Evolutionary conservation across 805 yeast species (phyloP), one percentile per base, ranked within the genome.

Genomic region (Clavispora santaluciae): DNA sequence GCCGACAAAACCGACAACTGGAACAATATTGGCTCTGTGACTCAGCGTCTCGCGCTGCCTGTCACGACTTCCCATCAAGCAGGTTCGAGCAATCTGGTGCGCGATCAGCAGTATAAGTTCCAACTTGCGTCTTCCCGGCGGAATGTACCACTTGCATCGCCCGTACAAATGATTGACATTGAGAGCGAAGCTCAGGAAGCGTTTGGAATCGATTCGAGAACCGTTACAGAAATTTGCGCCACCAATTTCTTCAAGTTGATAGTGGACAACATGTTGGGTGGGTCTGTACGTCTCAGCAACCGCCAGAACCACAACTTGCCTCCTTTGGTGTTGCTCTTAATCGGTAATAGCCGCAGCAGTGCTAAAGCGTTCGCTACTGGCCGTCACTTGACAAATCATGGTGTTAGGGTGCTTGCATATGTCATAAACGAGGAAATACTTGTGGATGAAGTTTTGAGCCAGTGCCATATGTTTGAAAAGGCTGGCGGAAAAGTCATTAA

Each of bases 321-420:
- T 7, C 96, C 96, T 2, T 63, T 87, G 40, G 82, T 86, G 3
- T 66, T 88, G 11, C 63, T 83, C 1, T 66, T 88, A 21, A 78
- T 78, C 3, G 93, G 95, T n/a, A 83, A 83, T 51, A 80, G 81
- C 41, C 68, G 82, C 41, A 73, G 91, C 17, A 95, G 95, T 17
- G 73, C 81, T 5, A 68, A 87, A 42, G 89, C 90, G 0, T 63
- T 87, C 40, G 86, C 89, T 0, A 72, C 90, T 0, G 95, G 89
- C 0, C 76, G 95, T 46, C 89, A 84, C 50, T 70, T 90, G 39
- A 65, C 82, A 31, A 86, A 86, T 54, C 83, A 83, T 48, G 88
- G 86, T 1, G 73, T 84, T 9, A 66, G 88, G 41, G 86, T 83
- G 1, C 65, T 87, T 40, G 78, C 81, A 1, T 73, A 73, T 44